These are phyloP conservation scores for Colletotrichum abscissum DNA, from an alignment of 2,329 filamentous ascomycete genomes.

Conservation along the genomic window DNA sequence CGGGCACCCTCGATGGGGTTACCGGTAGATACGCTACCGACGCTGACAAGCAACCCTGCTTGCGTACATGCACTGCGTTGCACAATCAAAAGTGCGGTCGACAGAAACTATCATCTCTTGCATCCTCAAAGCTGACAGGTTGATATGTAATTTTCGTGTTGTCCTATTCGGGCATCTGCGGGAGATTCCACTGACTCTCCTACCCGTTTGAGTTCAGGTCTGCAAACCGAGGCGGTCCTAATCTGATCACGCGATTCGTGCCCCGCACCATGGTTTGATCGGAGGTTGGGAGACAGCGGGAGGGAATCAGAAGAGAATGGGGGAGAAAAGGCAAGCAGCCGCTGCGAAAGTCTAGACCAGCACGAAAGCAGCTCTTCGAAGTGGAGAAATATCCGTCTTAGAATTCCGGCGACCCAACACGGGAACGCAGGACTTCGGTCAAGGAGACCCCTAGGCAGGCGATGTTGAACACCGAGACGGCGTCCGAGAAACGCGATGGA, in stretches of 20 bases:
- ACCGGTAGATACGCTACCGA: neutral
- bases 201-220: neutral
- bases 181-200: neutral
- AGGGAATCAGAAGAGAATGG: neutral
- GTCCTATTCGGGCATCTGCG: neutral
- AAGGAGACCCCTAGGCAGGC: neutral
- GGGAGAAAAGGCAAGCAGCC: neutral
- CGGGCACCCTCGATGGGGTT: too few species aligned
- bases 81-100: neutral
- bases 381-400: neutral
- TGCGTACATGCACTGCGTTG: neutral
- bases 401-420: neutral
- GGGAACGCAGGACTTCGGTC: too few species aligned
- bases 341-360: neutral
- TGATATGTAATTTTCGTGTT: neutral
- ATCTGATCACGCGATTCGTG: neutral
- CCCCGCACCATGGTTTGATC: neutral
- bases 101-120: neutral
- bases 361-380: neutral
- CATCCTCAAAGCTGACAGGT: neutral
- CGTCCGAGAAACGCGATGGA: neutral
- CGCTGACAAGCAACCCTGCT: neutral
- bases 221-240: neutral
- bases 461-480: neutral
- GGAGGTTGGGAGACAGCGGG: neutral